These are phyloP conservation scores for Gracilariopsis chorda DNA, from an alignment of 23 red algal genomes.

Conservation along the genomic window DNA sequence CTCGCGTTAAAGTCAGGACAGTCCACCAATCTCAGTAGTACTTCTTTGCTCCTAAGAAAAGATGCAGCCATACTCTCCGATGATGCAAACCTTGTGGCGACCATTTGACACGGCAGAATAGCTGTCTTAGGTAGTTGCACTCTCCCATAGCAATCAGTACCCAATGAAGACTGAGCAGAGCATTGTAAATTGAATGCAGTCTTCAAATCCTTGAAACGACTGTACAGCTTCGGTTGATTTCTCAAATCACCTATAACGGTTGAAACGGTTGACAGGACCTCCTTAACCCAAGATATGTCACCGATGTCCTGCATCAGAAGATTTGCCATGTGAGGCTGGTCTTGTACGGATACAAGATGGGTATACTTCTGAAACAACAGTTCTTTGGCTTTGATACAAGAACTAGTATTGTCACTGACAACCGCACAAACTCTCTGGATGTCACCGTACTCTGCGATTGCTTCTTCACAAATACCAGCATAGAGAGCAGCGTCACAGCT, in stretches of 20 bases:
- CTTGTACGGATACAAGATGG: background rate
- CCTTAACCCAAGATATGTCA: background rate
- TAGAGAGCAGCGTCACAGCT: background rate
- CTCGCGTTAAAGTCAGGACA: background rate
- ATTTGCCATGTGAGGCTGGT: conserved; percentile 1
- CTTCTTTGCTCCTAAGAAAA: background rate
- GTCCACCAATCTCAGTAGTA: background rate
- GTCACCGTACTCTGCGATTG: background rate
- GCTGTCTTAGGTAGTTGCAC: background rate
- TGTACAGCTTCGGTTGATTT: background rate
- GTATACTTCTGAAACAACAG: background rate
- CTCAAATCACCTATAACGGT: background rate
- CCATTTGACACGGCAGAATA: background rate
- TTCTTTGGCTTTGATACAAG: background rate
- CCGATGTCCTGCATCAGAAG: conserved; percentile 17
- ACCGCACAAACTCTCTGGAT: conserved; percentile 13
- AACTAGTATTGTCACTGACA: conserved; percentile 11
- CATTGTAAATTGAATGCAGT: background rate
- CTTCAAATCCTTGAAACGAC: background rate
- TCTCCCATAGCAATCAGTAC: background rate
- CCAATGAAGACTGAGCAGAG: no score
- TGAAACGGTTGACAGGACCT: background rate
- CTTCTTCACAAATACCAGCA: conserved; percentile 3
- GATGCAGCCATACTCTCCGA: background rate
- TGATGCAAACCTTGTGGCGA: background rate